Evolutionary conservation across 495 filamentous ascomycete genomes (phyloP), one percentile per base, ranked within the genome.

Genomic region (Baudoinia panamericana): DNA sequence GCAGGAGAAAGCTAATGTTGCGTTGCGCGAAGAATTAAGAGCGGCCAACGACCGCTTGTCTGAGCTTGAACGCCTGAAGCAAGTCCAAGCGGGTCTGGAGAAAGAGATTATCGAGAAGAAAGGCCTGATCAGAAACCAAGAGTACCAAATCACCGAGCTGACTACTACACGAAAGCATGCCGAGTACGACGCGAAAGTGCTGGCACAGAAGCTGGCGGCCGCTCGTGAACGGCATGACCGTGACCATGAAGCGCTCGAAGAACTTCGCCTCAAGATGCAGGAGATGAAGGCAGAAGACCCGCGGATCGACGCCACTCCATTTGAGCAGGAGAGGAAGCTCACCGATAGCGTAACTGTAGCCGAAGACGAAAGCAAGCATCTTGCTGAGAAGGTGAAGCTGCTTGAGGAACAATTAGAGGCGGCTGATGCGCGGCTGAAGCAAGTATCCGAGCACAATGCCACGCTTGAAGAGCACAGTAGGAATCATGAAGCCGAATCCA

Each of bases 31-130:
- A 37, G 54, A 64, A 43, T 68, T 78, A 30, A 68, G 76, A 28
- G 26, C 76, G 72, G 58, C 82, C 71, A 26, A 78, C 73, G 43
- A 79, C 72, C 22, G 82, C 66, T 12, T 84, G 76, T 63, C 76
- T 81, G 47, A 88, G 67, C 57, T 86, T 76, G 16, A 82, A 68
- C 18, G 79, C 77, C 56, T 87, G 26, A 50, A 56, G 34, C 50
- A 63, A 10, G 41, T 55, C 1, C 52, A 51, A 33, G 50, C 63
- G 2, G 63, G 65, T 39, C 61, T 71, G 23, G 63, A 72, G 44
- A 68, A 71, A 41, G 69, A 70, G 33, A 65, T 78, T 41, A 67
- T 73, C 30, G 74, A 81, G 45, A 75, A 72, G 43, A 62, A 64
- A 46, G 64, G 68, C 35, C 64, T 72, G 16, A 53, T 80, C 20